phyloP scores from a whole-genome alignment of 352 stramenopile genomes.

The Globisporangium middletonii region DNA sequence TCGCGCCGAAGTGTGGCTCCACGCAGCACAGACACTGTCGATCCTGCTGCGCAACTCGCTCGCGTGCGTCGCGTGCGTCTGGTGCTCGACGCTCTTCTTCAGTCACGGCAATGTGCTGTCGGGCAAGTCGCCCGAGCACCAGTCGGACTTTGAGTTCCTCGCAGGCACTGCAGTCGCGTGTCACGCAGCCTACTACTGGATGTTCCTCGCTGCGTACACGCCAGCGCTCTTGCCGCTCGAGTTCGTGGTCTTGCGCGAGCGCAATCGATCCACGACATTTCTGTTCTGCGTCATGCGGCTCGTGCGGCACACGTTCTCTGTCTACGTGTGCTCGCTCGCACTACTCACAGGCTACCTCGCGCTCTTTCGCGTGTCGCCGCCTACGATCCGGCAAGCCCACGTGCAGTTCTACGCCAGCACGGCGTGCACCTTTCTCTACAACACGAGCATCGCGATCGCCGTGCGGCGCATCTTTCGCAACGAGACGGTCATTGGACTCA shows the following conservation, averaged over 20 bases:
- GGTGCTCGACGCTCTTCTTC: constrained; percentile 15
- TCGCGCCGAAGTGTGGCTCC: constrained; percentile 6
- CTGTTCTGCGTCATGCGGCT: too few species aligned
- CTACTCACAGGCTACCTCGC: too few species aligned
- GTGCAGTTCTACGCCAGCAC: background rate
- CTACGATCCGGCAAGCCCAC: too few species aligned
- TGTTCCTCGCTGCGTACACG: constrained; percentile 6
- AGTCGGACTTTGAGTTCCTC: constrained; percentile 20
- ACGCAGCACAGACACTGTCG: constrained; percentile 10
- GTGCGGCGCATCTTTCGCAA: background rate
- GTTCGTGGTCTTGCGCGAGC: constrained; percentile 10
- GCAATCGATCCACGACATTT: too few species aligned
- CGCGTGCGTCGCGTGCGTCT: constrained; percentile 12
- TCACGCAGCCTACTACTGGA: constrained; percentile 4
- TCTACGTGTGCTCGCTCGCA: too few species aligned
- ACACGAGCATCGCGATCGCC: background rate
- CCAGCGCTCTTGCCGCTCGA: background rate
- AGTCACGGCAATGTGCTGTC: constrained; percentile 23
- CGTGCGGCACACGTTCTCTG: too few species aligned
- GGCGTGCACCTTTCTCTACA: background rate
- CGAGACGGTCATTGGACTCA: background rate
- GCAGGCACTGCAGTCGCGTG: constrained; percentile 17
- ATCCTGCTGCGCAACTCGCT: constrained; percentile 19
- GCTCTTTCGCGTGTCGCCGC: too few species aligned
- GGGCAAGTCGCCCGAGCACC: constrained; percentile 12